Evolutionary conservation across 805 yeast species (phyloP).

Genomic region (Saturnispora saitoi): DNA sequence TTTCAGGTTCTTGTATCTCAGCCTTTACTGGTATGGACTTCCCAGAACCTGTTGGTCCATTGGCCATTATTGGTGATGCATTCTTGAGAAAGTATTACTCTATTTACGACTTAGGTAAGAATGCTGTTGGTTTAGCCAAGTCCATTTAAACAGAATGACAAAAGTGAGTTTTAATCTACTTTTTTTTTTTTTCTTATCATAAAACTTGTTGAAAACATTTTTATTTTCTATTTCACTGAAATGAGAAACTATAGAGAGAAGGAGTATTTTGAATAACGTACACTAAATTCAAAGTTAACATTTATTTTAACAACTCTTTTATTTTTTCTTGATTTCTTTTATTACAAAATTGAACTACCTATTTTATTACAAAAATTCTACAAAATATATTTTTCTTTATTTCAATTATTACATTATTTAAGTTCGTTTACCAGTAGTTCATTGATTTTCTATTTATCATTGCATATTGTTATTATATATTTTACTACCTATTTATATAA

Average conservation of each 20-base stretch:
- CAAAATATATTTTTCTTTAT: neutral
- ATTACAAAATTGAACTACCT: neutral
- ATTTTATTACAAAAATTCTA: neutral
- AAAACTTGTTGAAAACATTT: neutral
- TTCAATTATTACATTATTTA: neutral
- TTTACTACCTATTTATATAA: neutral
- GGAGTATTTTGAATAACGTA: neutral
- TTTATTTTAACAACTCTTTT: neutral
- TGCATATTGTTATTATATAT: neutral
- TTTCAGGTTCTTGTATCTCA: slow-evolving; percentile 91
- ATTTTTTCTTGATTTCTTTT: neutral
- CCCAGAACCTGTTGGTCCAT: slow-evolving; percentile 94
- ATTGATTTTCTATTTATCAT: no score
- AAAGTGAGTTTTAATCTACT: no score
- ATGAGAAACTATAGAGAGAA: neutral
- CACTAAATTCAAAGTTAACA: no score
- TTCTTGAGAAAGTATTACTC: slow-evolving; percentile 94
- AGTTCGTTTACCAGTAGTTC: neutral
- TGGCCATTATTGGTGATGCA: slow-evolving; percentile 95
- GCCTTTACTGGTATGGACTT: slow-evolving; percentile 96
- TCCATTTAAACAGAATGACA: slow-evolving; percentile 37
- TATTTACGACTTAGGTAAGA: slow-evolving; percentile 78
- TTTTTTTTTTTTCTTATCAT: neutral
- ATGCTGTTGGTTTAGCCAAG: slow-evolving; percentile 91
- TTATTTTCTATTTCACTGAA: neutral